A percentile compares a stretch with the other conserved stretches of the same genome.
Conservation (phyloP, 1,139 yeast genomes). For the Debaryomyces sp. region DNA sequence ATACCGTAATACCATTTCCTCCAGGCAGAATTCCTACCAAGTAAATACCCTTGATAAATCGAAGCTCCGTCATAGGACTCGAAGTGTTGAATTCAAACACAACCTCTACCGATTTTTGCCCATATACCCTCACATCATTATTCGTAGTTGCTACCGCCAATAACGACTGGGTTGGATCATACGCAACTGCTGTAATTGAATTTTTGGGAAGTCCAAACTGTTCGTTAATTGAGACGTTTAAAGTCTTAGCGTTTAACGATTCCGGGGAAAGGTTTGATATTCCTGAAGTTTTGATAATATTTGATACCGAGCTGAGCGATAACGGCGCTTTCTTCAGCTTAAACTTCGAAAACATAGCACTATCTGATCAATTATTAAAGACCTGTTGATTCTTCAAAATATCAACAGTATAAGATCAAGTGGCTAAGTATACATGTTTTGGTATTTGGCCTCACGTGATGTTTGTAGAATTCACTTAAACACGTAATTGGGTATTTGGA, state of each 20-base stretch:
- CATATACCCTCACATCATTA: constrained; percentile 77
- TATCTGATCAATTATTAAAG: background rate
- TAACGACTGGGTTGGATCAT: constrained; percentile 86
- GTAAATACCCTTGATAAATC: constrained; percentile 80
- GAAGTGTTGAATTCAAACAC: constrained; percentile 57
- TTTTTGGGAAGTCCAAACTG: constrained; percentile 43
- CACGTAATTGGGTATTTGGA: constrained; percentile 1
- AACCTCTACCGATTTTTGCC: constrained; percentile 81
- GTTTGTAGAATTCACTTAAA: background rate
- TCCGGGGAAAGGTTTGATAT: constrained; percentile 43
- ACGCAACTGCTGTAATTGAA: constrained; percentile 65
- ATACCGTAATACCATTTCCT: constrained; percentile 57
- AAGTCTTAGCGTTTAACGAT: constrained; percentile 38
- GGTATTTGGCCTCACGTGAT: background rate
- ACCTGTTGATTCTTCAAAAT: background rate
- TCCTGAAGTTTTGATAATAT: constrained; percentile 53
- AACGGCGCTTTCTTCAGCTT: constrained; percentile 50
- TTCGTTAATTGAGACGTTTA: constrained; percentile 36
- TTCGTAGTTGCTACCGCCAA: constrained; percentile 76
- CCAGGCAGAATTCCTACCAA: constrained; percentile 63
- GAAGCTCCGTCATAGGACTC: constrained; percentile 55
- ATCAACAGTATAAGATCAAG: background rate
- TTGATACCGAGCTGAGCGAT: constrained; percentile 53
- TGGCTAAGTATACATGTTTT: constrained; percentile 1
- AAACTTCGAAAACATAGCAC: constrained; percentile 47